Evolutionary conservation across 352 stramenopile genomes (phyloP).

Genomic region (Aphanomyces euteiches): DNA sequence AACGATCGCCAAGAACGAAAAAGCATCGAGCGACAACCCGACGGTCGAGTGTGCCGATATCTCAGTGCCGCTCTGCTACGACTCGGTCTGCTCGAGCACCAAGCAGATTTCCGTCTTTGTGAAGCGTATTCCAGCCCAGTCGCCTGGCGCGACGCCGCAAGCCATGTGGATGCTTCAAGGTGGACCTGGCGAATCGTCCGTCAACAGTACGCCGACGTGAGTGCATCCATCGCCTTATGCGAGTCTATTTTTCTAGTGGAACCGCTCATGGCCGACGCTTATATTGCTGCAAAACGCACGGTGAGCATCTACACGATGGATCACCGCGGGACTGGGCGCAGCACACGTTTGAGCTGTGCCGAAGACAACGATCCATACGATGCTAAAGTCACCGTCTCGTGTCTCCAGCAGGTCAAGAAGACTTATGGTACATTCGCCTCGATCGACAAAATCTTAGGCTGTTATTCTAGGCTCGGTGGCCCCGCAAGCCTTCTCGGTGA

Average conservation of each 20-base stretch:
- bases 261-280: conserved; percentile 17
- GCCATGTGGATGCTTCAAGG: conserved; percentile 16
- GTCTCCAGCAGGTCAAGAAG: conserved; percentile 4
- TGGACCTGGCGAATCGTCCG: conserved; percentile 14
- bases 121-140: conserved; percentile 39
- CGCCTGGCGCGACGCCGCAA: conserved; percentile 5
- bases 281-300: background rate
- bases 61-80: conserved; percentile 38
- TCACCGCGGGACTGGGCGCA: conserved; percentile 34
- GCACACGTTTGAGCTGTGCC: background rate
- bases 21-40: background rate
- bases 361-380: conserved; percentile 7
- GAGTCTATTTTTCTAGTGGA: conserved; percentile 27
- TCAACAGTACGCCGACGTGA: background rate
- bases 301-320: conserved; percentile 40
- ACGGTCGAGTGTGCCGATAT: conserved; percentile 36
- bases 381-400: background rate
- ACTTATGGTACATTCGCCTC: background rate
- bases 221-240: background rate
- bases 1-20: background rate
- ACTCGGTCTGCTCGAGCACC: conserved; percentile 34
- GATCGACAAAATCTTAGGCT: background rate
- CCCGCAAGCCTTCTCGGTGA: conserved; percentile 32
- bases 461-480: background rate
- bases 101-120: conserved; percentile 41